Base-by-base conservation (phyloP, 2,329 filamentous ascomycete species). In the Stagonosporopsis rhizophila region DNA sequence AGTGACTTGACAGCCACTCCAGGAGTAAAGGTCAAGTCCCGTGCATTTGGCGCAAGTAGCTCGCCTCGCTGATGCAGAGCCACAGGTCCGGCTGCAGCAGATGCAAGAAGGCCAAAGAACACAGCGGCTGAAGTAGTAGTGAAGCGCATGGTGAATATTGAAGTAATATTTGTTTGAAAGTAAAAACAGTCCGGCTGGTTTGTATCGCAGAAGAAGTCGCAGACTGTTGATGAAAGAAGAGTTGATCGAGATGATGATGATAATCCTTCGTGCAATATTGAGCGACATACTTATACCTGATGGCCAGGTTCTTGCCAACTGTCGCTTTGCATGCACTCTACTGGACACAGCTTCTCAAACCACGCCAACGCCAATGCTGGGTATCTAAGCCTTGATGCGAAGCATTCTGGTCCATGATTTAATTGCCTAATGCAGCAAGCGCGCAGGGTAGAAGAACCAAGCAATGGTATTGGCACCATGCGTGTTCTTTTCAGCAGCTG, bases 211-310 rank as follows among this genome's bases (percentile, higher is more conserved):
- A 19, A n/a, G 2, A 11, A 51, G 41, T 51, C 28, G 27, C 25
- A 47, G 53, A 42, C 42, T 32, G 42, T 9, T 30, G 11, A 28
- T 20, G 9, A 28, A 15, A 17, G 15, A 20, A 19, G 9, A 34
- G 17, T 41, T 50, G 40, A 50, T 41, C 4, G 52, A 44, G 22
- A 23, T 42, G 53, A 56, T 47, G 35, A 47, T 47, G 8, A 14
- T 8, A 28, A 17, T 27, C n/a, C n/a, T n/a, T n/a, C n/a, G n/a
- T 20, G 22, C 3, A 23, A 4, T 17, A 6, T n/a, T 17, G 5
- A 7, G 9, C 17, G 1, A 17, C 15, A 6, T 41, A 12, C 41
- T 37, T 56, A 51, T 47, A 39, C 12, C 11, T 41, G 3, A 17
- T 23, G 22, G 11, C 17, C 20, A 9, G n/a, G 3, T 5, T 4